Percentiles rank a stretch among this genome's conserved stretches.
Evolutionary conservation across 2,329 filamentous ascomycete species (phyloP).

Genomic region (Sporothrix schenckii): DNA sequence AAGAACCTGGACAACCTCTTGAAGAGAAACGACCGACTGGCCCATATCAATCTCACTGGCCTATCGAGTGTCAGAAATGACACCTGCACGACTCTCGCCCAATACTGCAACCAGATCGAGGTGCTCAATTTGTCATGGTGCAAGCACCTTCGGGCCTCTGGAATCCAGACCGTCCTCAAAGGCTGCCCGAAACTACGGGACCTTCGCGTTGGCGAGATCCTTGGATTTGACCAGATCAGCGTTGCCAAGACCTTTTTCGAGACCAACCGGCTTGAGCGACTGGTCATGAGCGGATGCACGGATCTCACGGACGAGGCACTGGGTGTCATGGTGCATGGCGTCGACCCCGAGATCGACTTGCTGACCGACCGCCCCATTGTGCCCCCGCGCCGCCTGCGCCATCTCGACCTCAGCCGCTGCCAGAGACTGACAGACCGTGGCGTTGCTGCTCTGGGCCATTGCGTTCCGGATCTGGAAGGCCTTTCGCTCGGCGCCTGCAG

Average conservation of each 20-base stretch:
- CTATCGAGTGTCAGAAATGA: slow-evolving; percentile 78
- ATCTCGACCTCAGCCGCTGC: slow-evolving; percentile 84
- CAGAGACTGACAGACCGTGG: slow-evolving; percentile 70
- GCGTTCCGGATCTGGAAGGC: slow-evolving; percentile 78
- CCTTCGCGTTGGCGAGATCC: slow-evolving; percentile 78
- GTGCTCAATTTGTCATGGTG: slow-evolving; percentile 93
- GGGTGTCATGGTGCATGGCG: slow-evolving; percentile 72
- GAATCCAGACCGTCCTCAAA: slow-evolving; percentile 71
- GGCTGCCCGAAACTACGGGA: slow-evolving; percentile 75
- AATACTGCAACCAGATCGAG: slow-evolving; percentile 79
- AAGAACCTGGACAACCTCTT: slow-evolving; percentile 76
- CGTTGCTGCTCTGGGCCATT: slow-evolving; percentile 69
- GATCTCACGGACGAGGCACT: slow-evolving; percentile 77
- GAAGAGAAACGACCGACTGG: slow-evolving; percentile 71
- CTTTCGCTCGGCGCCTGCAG: slow-evolving; percentile 79
- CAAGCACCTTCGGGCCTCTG: slow-evolving; percentile 76
- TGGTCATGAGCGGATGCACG: slow-evolving; percentile 78
- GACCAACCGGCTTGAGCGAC: slow-evolving; percentile 78
- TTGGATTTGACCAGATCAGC: slow-evolving; percentile 73
- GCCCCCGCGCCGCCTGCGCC: slow-evolving; percentile 74
- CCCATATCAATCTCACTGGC: slow-evolving; percentile 85
- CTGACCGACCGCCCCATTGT: slow-evolving; percentile 77
- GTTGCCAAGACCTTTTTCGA: slow-evolving; percentile 76
- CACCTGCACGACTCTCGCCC: slow-evolving; percentile 82
- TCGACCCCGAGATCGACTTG: slow-evolving; percentile 76